Evolutionary conservation across 768 basidiomycete species (phyloP), one percentile per base, ranked within the genome.

Genomic region (Artomyces pyxidatus): DNA sequence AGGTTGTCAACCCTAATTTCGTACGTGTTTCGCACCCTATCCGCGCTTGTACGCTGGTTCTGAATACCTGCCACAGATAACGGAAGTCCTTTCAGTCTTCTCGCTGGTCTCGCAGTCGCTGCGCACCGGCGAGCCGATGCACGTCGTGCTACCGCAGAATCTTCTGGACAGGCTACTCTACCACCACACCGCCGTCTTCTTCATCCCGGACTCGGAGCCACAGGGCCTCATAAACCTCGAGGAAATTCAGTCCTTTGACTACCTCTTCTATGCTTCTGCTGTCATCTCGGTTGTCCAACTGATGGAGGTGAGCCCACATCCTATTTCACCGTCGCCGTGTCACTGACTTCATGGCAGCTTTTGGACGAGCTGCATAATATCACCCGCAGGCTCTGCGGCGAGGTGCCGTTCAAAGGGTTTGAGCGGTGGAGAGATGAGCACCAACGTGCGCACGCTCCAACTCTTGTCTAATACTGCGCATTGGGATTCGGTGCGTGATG

Each of bases 1-100:
- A 71, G 28, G 70, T 76, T 47, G 65, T 81, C 35, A 76, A 81
- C 56, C 78, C 80, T 0, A 70, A 74, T 55, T 76, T 80, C 53
- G 77, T 75, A 49, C 53, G 71, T 69, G 26, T 3, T 32, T 4
- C 19, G 26, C 28, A 28, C 26, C 35, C 30, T 17, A 37, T 19
- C 23, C n/a, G 39, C 6, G 22, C 23, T 8, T 11, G 27, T 1
- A 29, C 9, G 11, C 9, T 22, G 6, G 2, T 25, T 16, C 17
- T 39, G 14, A 44, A n/a, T 26, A 26, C 10, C 26, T 43, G 25
- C 16, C 26, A 5, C 51, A 72, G 67, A 68, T 67, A 42, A 59
- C 63, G 23, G 76, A 78, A 48, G 68, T 76, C 7, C 67, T 76
- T 50, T 62, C 73, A 0, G 63, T 75, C n/a, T 56, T 56, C 27